Evolutionary conservation across 139 green algal genomes (phyloP), one percentile per base, ranked within the genome.

Genomic region (Haematococcus lacustris): DNA sequence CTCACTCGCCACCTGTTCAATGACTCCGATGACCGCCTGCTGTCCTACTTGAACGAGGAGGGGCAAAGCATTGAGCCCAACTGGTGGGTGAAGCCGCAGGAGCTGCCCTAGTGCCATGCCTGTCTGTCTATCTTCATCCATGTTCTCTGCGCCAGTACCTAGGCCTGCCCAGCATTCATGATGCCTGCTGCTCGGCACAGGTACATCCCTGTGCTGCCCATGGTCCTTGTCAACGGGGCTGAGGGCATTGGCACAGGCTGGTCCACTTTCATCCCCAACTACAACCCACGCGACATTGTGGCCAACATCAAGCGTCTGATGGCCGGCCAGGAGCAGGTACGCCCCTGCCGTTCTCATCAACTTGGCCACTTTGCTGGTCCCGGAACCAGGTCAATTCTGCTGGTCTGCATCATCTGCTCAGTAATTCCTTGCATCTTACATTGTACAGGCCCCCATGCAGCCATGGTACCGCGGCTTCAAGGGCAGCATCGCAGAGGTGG

Each of bases 221-320:
- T 86, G 34, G 95, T 99, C 53, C 88, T 99, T 43, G 73, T 99
- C 37, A 83, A 99, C 68, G 96, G 96, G 39, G 94, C 94, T 9
- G 96, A 99, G 71, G 96, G 96, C 79, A 99, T 99, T 53, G 96
- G 96, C 64, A 99, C 96, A 1, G 96, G 96, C 62, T 99, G 96
- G 96, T 94, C 82, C 80, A 98, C 94, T 9, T 94, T 66, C 62
- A 93, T 99, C 64, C 96, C 96, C 72, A 99, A 98, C 87, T 98
- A 96, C 90, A 96, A 93, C 78, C 94, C 96, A 1, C 76, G 83
- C 1, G 94, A 99, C 62, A 84, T 99, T 28, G 87, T 94, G 28
- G 83, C 67, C 33, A 98, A 98, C 82, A 68, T 98, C n/a, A 86
- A 84, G 74, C 74, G 80, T 2, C 77, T 98, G 77, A 80, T 99